phyloP scores from a whole-genome alignment of 192 early-diverging fungal species.

The Dissophora ornata region DNA sequence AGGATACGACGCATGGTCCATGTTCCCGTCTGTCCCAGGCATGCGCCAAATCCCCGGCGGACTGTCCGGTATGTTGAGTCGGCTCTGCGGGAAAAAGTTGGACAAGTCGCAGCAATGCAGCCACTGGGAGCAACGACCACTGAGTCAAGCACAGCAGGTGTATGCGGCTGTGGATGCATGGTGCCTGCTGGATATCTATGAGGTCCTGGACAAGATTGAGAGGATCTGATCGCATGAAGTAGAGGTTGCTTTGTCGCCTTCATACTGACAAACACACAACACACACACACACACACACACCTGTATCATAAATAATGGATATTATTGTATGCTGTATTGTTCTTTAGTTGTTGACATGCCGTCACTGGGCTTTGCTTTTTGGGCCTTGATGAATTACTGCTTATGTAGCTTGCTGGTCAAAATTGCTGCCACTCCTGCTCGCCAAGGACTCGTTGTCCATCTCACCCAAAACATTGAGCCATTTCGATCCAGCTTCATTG shows the following conservation, averaged over 20 bases:
- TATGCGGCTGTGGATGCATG: constrained; percentile 39
- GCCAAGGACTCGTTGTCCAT: constrained; percentile 49
- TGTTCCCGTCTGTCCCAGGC: neutral
- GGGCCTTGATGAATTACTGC: too few relatives aligned
- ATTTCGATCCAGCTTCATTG: constrained; percentile 62
- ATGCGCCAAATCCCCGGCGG: constrained; percentile 18
- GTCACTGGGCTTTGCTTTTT: too few relatives aligned
- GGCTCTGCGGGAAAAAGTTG: constrained; percentile 8
- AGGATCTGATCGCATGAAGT: neutral
- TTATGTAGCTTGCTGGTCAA: neutral
- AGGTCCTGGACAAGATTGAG: constrained; percentile 14
- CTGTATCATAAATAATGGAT: too few relatives aligned
- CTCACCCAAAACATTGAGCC: constrained; percentile 65
- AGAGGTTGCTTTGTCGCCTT: too few relatives aligned
- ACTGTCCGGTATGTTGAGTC: constrained; percentile 13
- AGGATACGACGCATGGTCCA: neutral
- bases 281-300: too few relatives aligned
- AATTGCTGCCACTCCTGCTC: neutral
- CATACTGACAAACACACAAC: too few relatives aligned
- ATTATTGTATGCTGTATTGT: too few relatives aligned
- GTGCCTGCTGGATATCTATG: constrained; percentile 30
- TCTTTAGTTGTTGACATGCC: too few relatives aligned
- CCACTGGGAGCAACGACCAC: constrained; percentile 41
- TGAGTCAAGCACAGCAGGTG: neutral
- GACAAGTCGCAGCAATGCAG: constrained; percentile 35